A percentile compares a stretch with the other conserved stretches of the same genome.
Conservation (phyloP, 768 basidiomycete species). For the Dioszegia aurantiaca region DNA sequence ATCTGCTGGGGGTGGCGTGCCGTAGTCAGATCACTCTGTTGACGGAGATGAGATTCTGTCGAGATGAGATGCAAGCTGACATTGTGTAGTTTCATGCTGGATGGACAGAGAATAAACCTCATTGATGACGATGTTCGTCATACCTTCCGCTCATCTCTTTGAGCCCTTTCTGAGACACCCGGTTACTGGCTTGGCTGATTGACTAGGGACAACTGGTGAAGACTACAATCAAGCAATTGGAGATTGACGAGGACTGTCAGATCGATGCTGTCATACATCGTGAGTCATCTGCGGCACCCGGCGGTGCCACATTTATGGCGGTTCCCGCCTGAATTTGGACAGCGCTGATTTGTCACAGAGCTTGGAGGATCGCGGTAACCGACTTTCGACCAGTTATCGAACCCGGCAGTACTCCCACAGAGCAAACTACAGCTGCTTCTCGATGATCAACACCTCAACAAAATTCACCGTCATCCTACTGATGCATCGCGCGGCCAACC, state of each 20-base stretch:
- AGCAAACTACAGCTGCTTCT: no score
- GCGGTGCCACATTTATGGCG: no score
- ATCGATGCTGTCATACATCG: not conserved
- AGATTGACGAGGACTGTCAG: conserved; percentile 2
- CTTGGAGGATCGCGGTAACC: not conserved
- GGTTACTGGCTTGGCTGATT: not conserved
- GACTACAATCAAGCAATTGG: not conserved
- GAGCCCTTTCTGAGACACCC: no score
- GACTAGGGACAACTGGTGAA: not conserved
- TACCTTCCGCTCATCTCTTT: not conserved
- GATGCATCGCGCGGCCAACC: no score
- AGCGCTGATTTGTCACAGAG: not conserved
- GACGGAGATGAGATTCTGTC: no score
- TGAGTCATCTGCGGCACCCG: not conserved
- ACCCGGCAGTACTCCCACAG: no score
- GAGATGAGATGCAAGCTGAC: not conserved
- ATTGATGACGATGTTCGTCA: not conserved
- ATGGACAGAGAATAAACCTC: not conserved
- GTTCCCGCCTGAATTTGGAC: not conserved
- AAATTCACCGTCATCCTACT: no score
- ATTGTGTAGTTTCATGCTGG: not conserved
- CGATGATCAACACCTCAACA: no score
- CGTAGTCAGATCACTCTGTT: no score
- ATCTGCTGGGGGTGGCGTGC: no score
- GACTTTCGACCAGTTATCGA: no score